Conservation (phyloP, 768 basidiomycete genomes). For the Pulveroboletus sp. region DNA sequence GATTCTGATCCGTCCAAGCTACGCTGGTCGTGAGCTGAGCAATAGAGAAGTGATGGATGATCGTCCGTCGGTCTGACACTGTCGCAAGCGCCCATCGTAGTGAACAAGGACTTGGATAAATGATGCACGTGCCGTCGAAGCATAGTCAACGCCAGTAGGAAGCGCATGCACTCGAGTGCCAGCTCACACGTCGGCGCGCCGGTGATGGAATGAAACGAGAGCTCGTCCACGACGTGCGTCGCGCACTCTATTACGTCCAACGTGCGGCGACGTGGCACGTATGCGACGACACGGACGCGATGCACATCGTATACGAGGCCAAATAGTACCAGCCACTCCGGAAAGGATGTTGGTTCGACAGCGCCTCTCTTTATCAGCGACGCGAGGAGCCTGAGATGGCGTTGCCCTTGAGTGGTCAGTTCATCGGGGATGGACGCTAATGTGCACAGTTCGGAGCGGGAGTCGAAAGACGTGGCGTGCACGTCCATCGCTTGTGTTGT, state of each 20-base stretch:
- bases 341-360: conserved; percentile 4
- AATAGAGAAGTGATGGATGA: background rate
- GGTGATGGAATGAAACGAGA: conserved; percentile 6
- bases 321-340: conserved; percentile 26
- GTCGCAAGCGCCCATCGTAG: background rate
- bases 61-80: background rate
- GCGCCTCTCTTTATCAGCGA: background rate
- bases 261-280: conserved; percentile 12
- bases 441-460: background rate
- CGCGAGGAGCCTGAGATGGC: conserved; percentile 14
- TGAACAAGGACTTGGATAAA: conserved; percentile 15
- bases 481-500: background rate
- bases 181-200: conserved; percentile 4
- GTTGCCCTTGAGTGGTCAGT: conserved; percentile 4
- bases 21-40: conserved; percentile 1
- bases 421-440: conserved; percentile 10
- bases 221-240: conserved; percentile 21
- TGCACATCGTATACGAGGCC: conserved; percentile 19
- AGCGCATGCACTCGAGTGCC: conserved; percentile 15
- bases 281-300: conserved; percentile 18
- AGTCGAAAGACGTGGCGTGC: background rate
- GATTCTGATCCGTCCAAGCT: conserved; percentile 1
- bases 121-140: conserved; percentile 19
- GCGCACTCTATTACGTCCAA: conserved; percentile 6
- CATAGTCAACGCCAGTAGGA: conserved; percentile 15